These are phyloP conservation scores for Candida glucosophila DNA, from an alignment of 1,139 yeast genomes.

Conservation along the genomic window DNA sequence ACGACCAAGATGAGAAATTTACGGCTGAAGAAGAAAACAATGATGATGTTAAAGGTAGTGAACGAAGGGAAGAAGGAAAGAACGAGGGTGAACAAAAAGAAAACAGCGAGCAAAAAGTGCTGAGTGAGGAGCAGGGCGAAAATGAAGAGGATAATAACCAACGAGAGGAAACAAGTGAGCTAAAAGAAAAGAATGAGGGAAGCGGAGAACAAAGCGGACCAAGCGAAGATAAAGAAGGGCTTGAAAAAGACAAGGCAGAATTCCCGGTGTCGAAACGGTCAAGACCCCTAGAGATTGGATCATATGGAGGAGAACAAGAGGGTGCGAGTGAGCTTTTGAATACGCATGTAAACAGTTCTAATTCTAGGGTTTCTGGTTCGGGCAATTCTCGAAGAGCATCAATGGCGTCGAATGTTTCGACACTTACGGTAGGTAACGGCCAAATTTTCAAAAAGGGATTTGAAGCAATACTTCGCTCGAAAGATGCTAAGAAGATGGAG, in stretches of 20 bases:
- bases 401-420: conserved; percentile 13
- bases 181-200: conserved; percentile 1
- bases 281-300: too few species aligned
- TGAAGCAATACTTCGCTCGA: conserved; percentile 24
- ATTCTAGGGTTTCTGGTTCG: conserved; percentile 1
- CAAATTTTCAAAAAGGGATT: conserved; percentile 33
- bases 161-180: background rate
- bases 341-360: too few species aligned
- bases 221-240: too few species aligned
- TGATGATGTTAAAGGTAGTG: conserved; percentile 1
- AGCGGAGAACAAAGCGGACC: too few species aligned
- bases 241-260: too few species aligned
- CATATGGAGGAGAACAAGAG: too few species aligned
- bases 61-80: conserved; percentile 1
- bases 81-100: conserved; percentile 1
- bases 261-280: too few species aligned
- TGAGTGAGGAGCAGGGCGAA: conserved; percentile 1
- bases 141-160: background rate
- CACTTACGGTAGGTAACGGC: conserved; percentile 26
- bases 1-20: conserved; percentile 1
- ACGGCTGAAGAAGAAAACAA: conserved; percentile 1
- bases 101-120: conserved; percentile 1
- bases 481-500: conserved; percentile 36
- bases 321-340: too few species aligned
- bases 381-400: conserved; percentile 14